Percentiles rank a stretch among this genome's conserved stretches.
phyloP scores from a whole-genome alignment of 306 rosid genomes.

The Calophaca sinica region DNA sequence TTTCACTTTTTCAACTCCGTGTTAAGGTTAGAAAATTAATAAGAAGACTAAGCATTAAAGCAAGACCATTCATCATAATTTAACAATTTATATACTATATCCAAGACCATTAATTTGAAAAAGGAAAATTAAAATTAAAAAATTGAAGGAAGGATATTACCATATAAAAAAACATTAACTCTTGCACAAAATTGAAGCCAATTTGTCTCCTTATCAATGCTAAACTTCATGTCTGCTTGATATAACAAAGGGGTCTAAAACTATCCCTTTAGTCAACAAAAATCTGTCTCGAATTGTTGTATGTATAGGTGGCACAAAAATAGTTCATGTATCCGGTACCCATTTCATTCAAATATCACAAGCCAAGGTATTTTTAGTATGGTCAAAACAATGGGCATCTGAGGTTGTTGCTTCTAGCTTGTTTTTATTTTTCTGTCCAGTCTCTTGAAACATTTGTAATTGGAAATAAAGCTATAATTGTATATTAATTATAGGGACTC shows the following conservation, averaged over 20 bases:
- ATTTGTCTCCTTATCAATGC: constrained; percentile 37
- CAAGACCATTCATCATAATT: too few species aligned
- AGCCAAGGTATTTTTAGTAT: background rate
- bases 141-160: too few species aligned
- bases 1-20: too few species aligned
- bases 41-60: too few species aligned
- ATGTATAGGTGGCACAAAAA: background rate
- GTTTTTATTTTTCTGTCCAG: background rate
- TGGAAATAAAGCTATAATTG: constrained; percentile 8
- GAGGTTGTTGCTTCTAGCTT: constrained; percentile 12
- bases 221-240: constrained; percentile 30
- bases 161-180: background rate
- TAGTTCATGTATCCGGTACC: background rate
- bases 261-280: background rate
- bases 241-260: constrained; percentile 32
- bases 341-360: constrained; percentile 31
- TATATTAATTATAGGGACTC: background rate
- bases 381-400: background rate
- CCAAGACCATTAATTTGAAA: background rate
- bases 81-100: too few species aligned
- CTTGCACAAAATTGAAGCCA: background rate
- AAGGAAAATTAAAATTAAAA: background rate
- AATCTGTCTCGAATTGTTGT: background rate
- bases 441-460: constrained; percentile 10
- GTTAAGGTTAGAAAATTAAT: too few species aligned